These are phyloP conservation scores for Arthrinium phaeospermum DNA, from an alignment of 2,329 filamentous ascomycete species.

Conservation along the genomic window DNA sequence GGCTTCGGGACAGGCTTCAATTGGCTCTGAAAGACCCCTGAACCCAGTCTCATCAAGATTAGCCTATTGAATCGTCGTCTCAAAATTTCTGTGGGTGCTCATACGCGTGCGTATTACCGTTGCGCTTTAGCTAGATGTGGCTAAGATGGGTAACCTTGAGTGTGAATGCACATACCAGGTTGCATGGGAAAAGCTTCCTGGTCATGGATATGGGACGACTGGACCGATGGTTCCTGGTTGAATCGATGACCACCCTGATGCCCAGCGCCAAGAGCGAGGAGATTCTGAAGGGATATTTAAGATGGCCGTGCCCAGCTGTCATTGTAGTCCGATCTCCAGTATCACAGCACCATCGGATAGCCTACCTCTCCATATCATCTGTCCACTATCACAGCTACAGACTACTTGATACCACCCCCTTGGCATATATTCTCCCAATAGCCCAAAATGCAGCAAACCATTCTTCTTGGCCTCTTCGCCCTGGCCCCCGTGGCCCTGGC, in stretches of 20 bases:
- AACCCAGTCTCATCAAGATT: neutral
- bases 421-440: neutral
- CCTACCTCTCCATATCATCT: neutral
- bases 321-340: neutral
- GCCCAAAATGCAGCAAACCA: neutral
- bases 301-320: neutral
- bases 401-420: neutral
- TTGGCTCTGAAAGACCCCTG: neutral
- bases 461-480: conserved; percentile 20
- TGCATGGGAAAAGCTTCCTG: neutral
- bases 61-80: neutral
- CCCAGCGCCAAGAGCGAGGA: neutral
- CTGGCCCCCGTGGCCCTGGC: conserved; percentile 25
- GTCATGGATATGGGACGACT: neutral
- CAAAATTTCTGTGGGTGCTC: neutral
- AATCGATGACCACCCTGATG: neutral
- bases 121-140: neutral
- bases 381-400: neutral
- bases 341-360: neutral
- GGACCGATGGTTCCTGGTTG: neutral
- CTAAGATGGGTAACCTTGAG: neutral
- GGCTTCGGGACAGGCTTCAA: neutral
- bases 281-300: neutral
- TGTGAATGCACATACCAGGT: neutral
- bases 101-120: neutral